A percentile compares a stretch with the other conserved stretches of the same genome.
Evolutionary conservation across 1,284 basidiomycete genomes (phyloP).

Genomic region (Gastroboletus turbinatus): DNA sequence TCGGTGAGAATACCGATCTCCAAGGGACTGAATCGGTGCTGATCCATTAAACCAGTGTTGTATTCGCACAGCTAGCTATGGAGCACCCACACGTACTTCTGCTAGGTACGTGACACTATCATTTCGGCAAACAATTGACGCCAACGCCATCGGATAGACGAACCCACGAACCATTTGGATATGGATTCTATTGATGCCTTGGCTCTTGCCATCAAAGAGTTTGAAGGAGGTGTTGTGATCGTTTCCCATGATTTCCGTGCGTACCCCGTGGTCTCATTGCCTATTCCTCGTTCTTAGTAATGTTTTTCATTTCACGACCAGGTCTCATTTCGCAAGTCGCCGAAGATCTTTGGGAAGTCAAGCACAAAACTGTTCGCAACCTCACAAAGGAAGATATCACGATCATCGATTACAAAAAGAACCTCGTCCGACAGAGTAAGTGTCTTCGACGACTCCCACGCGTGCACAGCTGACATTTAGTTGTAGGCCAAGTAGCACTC

Average conservation of each 20-base stretch:
- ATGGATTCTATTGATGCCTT: conserved; percentile 97
- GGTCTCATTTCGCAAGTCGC: conserved; percentile 93
- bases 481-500: conserved; percentile 67
- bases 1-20: conserved; percentile 52
- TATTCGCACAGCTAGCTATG: conserved; percentile 91
- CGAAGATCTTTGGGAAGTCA: conserved; percentile 98
- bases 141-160: conserved; percentile 45
- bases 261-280: conserved; percentile 25
- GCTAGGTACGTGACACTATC: conserved; percentile 51
- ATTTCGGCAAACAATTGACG: conserved; percentile 10
- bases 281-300: conserved; percentile 12
- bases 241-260: conserved; percentile 96
- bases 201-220: conserved; percentile 93
- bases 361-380: conserved; percentile 91
- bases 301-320: conserved; percentile 27
- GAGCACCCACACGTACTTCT: conserved; percentile 91
- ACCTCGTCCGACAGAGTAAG: conserved; percentile 69
- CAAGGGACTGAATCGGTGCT: conserved; percentile 3
- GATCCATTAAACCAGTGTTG: conserved; percentile 56
- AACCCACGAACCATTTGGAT: conserved; percentile 93
- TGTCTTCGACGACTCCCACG: conserved; percentile 19
- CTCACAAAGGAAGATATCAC: conserved; percentile 86
- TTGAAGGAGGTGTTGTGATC: conserved; percentile 96
- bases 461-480: conserved; percentile 6
- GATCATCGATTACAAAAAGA: conserved; percentile 90